A percentile compares a stretch with the other conserved stretches of the same genome.
Conservation (phyloP, 2,329 filamentous ascomycete genomes). For the Penicillium decumbens region DNA sequence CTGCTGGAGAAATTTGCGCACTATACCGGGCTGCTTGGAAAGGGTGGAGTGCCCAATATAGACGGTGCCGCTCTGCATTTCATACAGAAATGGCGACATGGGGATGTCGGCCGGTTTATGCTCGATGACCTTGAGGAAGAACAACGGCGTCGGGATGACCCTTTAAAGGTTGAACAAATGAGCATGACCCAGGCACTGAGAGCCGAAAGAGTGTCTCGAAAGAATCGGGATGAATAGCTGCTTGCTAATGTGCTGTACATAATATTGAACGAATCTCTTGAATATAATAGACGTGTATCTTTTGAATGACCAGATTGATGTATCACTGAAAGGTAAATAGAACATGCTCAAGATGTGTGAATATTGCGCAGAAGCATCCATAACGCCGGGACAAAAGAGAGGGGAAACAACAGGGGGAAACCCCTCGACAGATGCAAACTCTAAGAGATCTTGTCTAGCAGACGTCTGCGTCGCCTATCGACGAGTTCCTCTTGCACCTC, state of each 20-base stretch:
- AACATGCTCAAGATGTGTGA: conserved; percentile 17
- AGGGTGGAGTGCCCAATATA: conserved; percentile 65
- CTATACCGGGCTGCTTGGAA: conserved; percentile 69
- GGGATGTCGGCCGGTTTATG: conserved; percentile 69
- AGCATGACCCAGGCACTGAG: conserved; percentile 45
- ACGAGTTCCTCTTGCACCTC: conserved; percentile 94
- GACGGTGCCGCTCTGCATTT: conserved; percentile 74
- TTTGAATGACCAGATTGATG: conserved; percentile 6
- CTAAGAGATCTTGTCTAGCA: conserved; percentile 72
- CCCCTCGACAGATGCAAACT: not conserved
- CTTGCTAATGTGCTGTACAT: conserved; percentile 25
- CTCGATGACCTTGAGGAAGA: conserved; percentile 69
- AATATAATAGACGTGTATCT: conserved; percentile 5
- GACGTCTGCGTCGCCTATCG: conserved; percentile 72
- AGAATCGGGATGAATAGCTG: conserved; percentile 21
- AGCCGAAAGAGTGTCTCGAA: conserved; percentile 34
- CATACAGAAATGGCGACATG: conserved; percentile 75
- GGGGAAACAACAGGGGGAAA: conserved; percentile 3
- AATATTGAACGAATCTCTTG: conserved; percentile 10
- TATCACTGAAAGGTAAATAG: not conserved
- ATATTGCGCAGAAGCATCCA: conserved; percentile 21
- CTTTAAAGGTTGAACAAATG: conserved; percentile 28
- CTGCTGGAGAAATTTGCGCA: conserved; percentile 67
- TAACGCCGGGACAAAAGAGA: conserved; percentile 20
- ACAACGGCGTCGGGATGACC: conserved; percentile 48